phyloP scores from a whole-genome alignment of 768 basidiomycete genomes.

The Mycena leptocephala region DNA sequence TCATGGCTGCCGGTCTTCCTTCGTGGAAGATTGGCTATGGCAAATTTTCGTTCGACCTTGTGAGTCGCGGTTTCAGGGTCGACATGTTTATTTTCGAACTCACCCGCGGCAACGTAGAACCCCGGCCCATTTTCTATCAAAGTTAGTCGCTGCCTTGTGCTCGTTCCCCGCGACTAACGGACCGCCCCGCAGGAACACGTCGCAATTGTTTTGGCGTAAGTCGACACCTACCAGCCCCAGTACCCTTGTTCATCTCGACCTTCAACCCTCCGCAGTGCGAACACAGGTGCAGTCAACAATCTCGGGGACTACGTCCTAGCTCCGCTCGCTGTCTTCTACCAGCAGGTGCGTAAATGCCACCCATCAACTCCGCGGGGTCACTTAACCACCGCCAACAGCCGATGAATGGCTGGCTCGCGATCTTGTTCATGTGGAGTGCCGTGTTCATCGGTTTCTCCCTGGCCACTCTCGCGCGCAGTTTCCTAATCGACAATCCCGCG shows the following conservation, averaged over 20 bases:
- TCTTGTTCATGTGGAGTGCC: conserved; percentile 44
- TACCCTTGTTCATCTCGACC: too few relatives aligned
- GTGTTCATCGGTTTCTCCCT: conserved; percentile 42
- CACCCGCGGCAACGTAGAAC: conserved; percentile 24
- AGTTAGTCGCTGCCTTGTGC: not conserved
- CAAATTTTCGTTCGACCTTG: conserved; percentile 33
- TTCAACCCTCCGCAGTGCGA: conserved; percentile 31
- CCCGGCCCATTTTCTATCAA: conserved; percentile 43
- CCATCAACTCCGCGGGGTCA: not conserved
- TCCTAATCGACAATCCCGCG: conserved; percentile 41
- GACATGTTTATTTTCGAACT: not conserved
- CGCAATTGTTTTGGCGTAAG: conserved; percentile 43
- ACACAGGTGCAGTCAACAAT: conserved; percentile 43
- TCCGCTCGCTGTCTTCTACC: conserved; percentile 41
- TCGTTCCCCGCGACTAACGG: not conserved
- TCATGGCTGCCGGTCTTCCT: conserved; percentile 39
- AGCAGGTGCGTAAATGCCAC: conserved; percentile 17
- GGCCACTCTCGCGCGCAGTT: conserved; percentile 38
- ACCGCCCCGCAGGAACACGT: conserved; percentile 37
- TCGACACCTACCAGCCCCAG: not conserved
- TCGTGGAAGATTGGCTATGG: conserved; percentile 39
- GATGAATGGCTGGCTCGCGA: conserved; percentile 46
- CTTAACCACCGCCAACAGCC: conserved; percentile 7
- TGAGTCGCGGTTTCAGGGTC: not conserved
- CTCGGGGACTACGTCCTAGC: conserved; percentile 44